Conservation (phyloP, 2,329 filamentous ascomycete species). For the Ophiocordyceps sinensis region DNA sequence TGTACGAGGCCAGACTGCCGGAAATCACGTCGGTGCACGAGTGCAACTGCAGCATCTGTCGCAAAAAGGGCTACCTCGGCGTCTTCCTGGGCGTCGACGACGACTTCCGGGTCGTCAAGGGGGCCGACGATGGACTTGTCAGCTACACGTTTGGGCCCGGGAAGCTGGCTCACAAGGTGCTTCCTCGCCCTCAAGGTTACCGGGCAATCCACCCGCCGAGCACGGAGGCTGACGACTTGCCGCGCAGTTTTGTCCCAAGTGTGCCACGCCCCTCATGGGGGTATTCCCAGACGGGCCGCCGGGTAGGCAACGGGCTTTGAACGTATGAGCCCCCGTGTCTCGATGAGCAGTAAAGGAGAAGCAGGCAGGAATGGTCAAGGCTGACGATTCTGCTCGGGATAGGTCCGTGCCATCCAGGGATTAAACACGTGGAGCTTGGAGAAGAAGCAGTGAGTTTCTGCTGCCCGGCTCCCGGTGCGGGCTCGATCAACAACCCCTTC, state of each 20-base stretch:
- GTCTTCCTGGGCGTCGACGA: slow-evolving; percentile 15
- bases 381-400: not conserved
- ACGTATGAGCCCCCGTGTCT: slow-evolving; percentile 1
- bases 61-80: slow-evolving; percentile 31
- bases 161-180: slow-evolving; percentile 26
- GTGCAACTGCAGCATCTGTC: slow-evolving; percentile 57
- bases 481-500: not conserved
- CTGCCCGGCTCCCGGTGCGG: too few species aligned
- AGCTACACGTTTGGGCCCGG: slow-evolving; percentile 28
- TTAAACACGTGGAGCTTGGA: slow-evolving; percentile 27
- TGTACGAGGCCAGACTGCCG: slow-evolving; percentile 36
- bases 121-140: slow-evolving; percentile 22
- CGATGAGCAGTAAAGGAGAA: too few species aligned
- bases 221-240: not conserved
- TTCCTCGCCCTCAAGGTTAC: not conserved
- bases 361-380: too few species aligned
- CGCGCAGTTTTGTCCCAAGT: slow-evolving; percentile 35
- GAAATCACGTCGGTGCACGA: slow-evolving; percentile 40
- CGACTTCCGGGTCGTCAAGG: slow-evolving; percentile 31
- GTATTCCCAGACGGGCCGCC: not conserved
- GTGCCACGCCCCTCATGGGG: slow-evolving; percentile 28
- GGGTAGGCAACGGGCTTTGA: slow-evolving; percentile 2
- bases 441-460: slow-evolving; percentile 16
- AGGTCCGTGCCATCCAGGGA: slow-evolving; percentile 29
- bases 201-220: too few species aligned